Conservation (phyloP, 1,284 basidiomycete species). For the Veloporphyrellus conicus region DNA sequence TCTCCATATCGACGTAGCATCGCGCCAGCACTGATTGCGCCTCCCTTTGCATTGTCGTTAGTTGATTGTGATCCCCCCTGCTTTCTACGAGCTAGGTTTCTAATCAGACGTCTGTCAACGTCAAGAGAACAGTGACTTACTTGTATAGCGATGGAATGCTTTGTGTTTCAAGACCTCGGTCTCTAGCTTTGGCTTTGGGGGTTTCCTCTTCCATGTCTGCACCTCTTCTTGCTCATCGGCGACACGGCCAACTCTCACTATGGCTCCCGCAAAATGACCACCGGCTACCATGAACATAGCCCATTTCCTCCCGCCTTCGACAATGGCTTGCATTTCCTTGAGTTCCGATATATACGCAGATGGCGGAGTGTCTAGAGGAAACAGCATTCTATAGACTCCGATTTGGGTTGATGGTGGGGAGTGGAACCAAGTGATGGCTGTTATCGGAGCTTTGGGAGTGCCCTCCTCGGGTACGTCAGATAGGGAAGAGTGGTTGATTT, state of each 20-base stretch:
- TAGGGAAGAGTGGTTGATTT: slow-evolving; percentile 48
- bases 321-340: slow-evolving; percentile 60
- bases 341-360: slow-evolving; percentile 55
- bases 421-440: slow-evolving; percentile 87
- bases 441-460: slow-evolving; percentile 50
- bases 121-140: slow-evolving; percentile 44
- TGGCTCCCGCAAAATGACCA: slow-evolving; percentile 93
- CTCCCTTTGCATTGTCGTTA: slow-evolving; percentile 91
- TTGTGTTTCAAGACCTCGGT: slow-evolving; percentile 86
- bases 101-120: slow-evolving; percentile 1
- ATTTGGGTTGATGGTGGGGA: slow-evolving; percentile 78
- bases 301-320: slow-evolving; percentile 73
- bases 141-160: slow-evolving; percentile 98
- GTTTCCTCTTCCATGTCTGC: slow-evolving; percentile 48
- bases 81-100: slow-evolving; percentile 77
- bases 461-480: slow-evolving; percentile 46
- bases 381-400: slow-evolving; percentile 79
- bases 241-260: slow-evolving; percentile 66
- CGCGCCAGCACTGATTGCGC: slow-evolving; percentile 93
- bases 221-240: slow-evolving; percentile 41
- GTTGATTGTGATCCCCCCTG: slow-evolving; percentile 93
- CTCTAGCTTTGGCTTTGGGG: slow-evolving; percentile 58
- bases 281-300: slow-evolving; percentile 95
- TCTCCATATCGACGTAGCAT: slow-evolving; percentile 94
- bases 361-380: slow-evolving; percentile 47